Conservation (phyloP, 139 green algal species). For the Tetraselmis striata region DNA sequence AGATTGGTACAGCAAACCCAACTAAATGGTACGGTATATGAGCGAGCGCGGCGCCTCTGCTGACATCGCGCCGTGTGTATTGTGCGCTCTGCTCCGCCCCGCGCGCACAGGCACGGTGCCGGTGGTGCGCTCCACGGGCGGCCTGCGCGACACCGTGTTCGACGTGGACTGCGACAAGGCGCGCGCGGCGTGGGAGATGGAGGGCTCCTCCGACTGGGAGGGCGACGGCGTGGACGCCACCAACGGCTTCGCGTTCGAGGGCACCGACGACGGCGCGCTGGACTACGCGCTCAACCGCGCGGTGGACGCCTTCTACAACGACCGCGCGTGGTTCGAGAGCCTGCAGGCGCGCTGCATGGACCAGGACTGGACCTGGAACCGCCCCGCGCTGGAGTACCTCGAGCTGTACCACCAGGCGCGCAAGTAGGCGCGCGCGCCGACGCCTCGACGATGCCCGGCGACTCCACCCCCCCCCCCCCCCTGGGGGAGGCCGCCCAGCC, state of each 20-base stretch:
- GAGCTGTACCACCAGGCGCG: constrained; percentile 45
- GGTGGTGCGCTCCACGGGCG: constrained; percentile 41
- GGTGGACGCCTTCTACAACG: constrained; percentile 47
- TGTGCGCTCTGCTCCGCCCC: too few relatives aligned
- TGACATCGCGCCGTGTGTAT: too few relatives aligned
- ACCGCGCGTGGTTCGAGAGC: constrained; percentile 23
- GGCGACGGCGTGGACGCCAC: constrained; percentile 56
- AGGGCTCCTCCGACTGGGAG: constrained; percentile 57
- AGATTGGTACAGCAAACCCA: too few relatives aligned
- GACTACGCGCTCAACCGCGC: constrained; percentile 37
- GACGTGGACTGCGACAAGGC: constrained; percentile 47
- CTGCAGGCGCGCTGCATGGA: constrained; percentile 21
- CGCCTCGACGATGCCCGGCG: too few relatives aligned
- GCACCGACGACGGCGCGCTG: constrained; percentile 43
- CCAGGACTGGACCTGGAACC: constrained; percentile 92
- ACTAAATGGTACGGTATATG: too few relatives aligned
- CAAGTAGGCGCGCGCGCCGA: constrained; percentile 3
- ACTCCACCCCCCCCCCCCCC: too few relatives aligned
- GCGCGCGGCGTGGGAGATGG: constrained; percentile 68
- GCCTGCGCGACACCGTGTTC: constrained; percentile 40
- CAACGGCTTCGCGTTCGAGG: constrained; percentile 80
- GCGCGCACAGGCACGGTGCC: constrained; percentile 51
- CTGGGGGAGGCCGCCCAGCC: too few relatives aligned
- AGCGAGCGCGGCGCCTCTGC: too few relatives aligned
- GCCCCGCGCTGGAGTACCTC: constrained; percentile 50